A percentile compares a stretch with the other conserved stretches of the same genome.
Evolutionary conservation across 106 monocot species (phyloP).

Genomic region (Triglochin maritima): DNA sequence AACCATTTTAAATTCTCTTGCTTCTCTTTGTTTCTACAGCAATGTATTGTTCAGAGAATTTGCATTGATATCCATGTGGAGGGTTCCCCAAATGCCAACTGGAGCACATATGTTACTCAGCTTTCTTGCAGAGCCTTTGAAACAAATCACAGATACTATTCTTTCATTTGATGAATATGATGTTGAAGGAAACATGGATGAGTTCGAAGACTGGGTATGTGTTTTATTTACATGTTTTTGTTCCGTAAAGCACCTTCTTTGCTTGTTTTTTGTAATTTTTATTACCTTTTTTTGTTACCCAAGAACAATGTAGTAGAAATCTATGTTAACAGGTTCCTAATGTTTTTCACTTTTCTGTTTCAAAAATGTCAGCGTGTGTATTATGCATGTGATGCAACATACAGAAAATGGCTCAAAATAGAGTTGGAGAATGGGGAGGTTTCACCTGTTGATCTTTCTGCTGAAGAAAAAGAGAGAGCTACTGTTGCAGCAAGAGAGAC

Average conservation of each 20-base stretch:
- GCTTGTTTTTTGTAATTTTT: neutral
- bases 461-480: conserved; percentile 66
- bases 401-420: conserved; percentile 84
- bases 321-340: neutral
- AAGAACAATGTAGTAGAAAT: neutral
- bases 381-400: conserved; percentile 93
- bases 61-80: conserved; percentile 98
- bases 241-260: neutral
- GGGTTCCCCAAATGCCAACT: conserved; percentile 82
- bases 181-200: conserved; percentile 54
- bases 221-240: conserved; percentile 1
- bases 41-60: conserved; percentile 93
- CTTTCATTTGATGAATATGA: conserved; percentile 50
- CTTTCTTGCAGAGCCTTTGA: conserved; percentile 82
- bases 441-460: conserved; percentile 57
- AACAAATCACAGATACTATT: conserved; percentile 65
- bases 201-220: conserved; percentile 98
- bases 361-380: conserved; percentile 50
- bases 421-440: conserved; percentile 68
- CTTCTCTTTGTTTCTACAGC: conserved; percentile 26
- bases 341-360: conserved; percentile 3
- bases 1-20: neutral
- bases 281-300: neutral
- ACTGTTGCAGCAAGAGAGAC: conserved; percentile 62
- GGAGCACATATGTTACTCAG: conserved; percentile 95